These are phyloP conservation scores for Neurospora sp. DNA, from an alignment of 495 filamentous ascomycete species.

Conservation along the genomic window DNA sequence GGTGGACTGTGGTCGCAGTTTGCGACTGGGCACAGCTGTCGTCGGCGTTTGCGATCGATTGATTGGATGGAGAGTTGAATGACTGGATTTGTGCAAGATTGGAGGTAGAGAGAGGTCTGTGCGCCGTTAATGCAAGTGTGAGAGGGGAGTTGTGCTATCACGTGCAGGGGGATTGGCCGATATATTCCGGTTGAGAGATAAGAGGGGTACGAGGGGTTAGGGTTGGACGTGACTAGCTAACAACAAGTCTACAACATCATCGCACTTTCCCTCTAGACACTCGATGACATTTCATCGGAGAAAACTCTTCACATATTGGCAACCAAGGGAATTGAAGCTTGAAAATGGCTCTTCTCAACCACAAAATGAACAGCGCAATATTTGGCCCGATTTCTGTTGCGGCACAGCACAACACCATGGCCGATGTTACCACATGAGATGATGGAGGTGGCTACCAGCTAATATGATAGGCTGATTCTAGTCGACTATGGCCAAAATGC, in stretches of 20 bases:
- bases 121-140: background rate
- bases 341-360: rapidly evolving
- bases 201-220: background rate
- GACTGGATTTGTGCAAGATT: background rate
- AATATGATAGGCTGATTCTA: background rate
- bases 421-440: background rate
- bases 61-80: background rate
- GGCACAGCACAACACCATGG: background rate
- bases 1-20: background rate
- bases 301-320: background rate
- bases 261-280: background rate
- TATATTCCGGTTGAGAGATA: background rate
- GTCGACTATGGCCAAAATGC: background rate
- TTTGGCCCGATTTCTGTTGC: background rate
- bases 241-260: background rate
- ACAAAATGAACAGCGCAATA: background rate
- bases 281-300: background rate
- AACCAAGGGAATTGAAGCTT: background rate
- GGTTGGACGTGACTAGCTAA: background rate
- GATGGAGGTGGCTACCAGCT: background rate
- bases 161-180: background rate
- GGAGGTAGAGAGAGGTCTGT: background rate
- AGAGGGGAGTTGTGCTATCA: background rate
- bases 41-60: background rate
- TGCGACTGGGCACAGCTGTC: background rate